Evolutionary conservation across 192 early-diverging fungal genomes (phyloP).

Genomic region (Entomortierella beljakovae): DNA sequence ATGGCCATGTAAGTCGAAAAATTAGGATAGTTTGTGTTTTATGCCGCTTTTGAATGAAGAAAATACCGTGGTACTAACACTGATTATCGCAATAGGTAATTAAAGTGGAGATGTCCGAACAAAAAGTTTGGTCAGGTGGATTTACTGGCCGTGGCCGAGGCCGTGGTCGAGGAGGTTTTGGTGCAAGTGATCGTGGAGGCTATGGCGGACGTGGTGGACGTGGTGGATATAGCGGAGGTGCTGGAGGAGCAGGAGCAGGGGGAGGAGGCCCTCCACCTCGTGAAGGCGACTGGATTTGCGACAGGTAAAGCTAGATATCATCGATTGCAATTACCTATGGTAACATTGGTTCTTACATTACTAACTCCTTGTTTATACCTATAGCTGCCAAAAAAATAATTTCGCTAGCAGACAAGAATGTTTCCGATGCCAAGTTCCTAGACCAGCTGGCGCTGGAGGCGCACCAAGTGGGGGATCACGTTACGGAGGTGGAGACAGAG

Average conservation of each 20-base stretch:
- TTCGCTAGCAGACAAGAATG: slow-evolving; percentile 73
- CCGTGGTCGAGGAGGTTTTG: slow-evolving; percentile 53
- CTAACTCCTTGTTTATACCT: too few relatives aligned
- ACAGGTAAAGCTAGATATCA: slow-evolving; percentile 49
- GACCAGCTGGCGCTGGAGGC: slow-evolving; percentile 57
- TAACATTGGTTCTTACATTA: too few relatives aligned
- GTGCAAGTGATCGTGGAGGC: slow-evolving; percentile 54
- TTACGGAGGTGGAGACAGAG: slow-evolving; percentile 57
- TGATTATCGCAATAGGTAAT: slow-evolving; percentile 48
- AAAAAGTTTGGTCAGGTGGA: slow-evolving; percentile 59
- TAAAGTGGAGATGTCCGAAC: slow-evolving; percentile 72
- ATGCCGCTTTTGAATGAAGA: not conserved
- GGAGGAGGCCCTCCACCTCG: slow-evolving; percentile 57
- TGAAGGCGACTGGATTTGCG: slow-evolving; percentile 72
- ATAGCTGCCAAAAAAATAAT: slow-evolving; percentile 74
- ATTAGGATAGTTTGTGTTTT: not conserved
- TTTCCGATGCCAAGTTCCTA: slow-evolving; percentile 71
- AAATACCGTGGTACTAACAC: not conserved
- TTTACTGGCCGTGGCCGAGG: slow-evolving; percentile 62
- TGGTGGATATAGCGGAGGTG: slow-evolving; percentile 53
- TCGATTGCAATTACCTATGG: too few relatives aligned
- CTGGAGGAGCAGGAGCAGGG: too few relatives aligned
- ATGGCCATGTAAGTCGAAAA: slow-evolving; percentile 43
- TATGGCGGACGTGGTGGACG: slow-evolving; percentile 52
- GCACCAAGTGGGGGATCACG: slow-evolving; percentile 31